These are phyloP conservation scores for Nevesoporus exiguus DNA, from an alignment of 768 basidiomycete genomes.

Conservation along the genomic window DNA sequence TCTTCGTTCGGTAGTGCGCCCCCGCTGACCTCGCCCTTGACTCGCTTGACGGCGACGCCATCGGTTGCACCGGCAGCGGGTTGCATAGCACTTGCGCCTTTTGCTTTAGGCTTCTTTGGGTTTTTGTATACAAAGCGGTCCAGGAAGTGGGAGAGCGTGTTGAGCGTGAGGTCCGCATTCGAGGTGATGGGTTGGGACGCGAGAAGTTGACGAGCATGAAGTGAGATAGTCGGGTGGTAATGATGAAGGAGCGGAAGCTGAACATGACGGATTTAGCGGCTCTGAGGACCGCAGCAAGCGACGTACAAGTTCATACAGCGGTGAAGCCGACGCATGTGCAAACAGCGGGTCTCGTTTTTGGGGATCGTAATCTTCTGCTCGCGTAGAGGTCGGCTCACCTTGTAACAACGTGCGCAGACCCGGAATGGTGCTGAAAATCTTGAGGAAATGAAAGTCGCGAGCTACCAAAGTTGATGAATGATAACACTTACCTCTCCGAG, in stretches of 20 bases:
- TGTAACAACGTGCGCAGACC: conserved; percentile 46
- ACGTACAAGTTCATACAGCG: conserved; percentile 88
- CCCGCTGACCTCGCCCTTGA: conserved; percentile 53
- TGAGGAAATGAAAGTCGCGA: neutral
- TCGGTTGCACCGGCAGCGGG: conserved; percentile 72
- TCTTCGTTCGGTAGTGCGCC: conserved; percentile 65
- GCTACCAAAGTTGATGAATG: neutral
- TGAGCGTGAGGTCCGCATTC: conserved; percentile 83
- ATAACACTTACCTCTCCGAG: conserved; percentile 74
- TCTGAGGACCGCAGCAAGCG: neutral
- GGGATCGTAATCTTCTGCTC: conserved; percentile 65
- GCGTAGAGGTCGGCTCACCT: conserved; percentile 28
- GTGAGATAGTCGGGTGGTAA: conserved; percentile 86
- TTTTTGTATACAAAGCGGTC: conserved; percentile 98
- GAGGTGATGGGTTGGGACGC: conserved; percentile 69
- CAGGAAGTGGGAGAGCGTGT: conserved; percentile 92
- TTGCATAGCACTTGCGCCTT: conserved; percentile 94
- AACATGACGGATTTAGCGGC: neutral
- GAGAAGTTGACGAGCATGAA: conserved; percentile 84
- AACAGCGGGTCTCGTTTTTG: conserved; percentile 88
- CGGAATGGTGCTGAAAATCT: conserved; percentile 52
- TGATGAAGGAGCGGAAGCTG: conserved; percentile 80
- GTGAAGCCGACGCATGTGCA: conserved; percentile 72
- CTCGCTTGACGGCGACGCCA: conserved; percentile 64
- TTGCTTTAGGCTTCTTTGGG: conserved; percentile 69